Evolutionary conservation across 23 red algal species (phyloP).

Genomic region (Gracilaria gracilis): DNA sequence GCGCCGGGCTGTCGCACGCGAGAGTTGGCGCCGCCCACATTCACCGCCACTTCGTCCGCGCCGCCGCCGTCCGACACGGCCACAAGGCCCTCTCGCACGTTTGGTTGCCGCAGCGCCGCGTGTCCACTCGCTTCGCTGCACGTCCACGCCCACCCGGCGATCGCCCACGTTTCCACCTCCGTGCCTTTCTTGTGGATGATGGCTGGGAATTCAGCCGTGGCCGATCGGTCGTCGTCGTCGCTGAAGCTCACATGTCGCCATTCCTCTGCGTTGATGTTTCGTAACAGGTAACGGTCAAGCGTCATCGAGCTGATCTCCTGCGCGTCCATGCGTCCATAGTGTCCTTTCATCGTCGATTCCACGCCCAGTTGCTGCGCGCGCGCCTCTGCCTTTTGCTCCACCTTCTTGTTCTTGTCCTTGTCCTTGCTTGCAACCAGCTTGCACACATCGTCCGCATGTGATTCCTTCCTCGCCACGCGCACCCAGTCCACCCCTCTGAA

Average conservation of each 20-base stretch:
- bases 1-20: background rate
- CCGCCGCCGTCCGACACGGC: background rate
- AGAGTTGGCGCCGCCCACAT: background rate
- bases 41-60: background rate
- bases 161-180: slow-evolving; percentile 62
- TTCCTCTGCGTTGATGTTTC: slow-evolving; percentile 77
- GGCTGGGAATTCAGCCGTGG: slow-evolving; percentile 55
- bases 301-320: slow-evolving; percentile 68
- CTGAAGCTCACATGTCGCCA: slow-evolving; percentile 77
- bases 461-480: slow-evolving; percentile 61
- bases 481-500: slow-evolving; percentile 91
- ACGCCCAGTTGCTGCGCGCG: slow-evolving; percentile 51
- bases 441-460: slow-evolving; percentile 53
- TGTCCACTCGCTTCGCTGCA: slow-evolving; percentile 69
- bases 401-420: slow-evolving; percentile 47
- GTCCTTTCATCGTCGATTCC: background rate
- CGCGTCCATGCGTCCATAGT: slow-evolving; percentile 5
- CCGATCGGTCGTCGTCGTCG: slow-evolving; percentile 71
- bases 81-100: slow-evolving; percentile 31
- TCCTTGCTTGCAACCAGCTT: slow-evolving; percentile 46
- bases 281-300: slow-evolving; percentile 64
- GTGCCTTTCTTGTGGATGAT: slow-evolving; percentile 47
- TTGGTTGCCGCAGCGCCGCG: background rate
- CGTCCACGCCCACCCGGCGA: slow-evolving; percentile 72
- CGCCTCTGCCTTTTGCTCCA: slow-evolving; percentile 20